phyloP scores from a whole-genome alignment of 2,329 filamentous ascomycete species.

The Colletotrichum noveboracense region DNA sequence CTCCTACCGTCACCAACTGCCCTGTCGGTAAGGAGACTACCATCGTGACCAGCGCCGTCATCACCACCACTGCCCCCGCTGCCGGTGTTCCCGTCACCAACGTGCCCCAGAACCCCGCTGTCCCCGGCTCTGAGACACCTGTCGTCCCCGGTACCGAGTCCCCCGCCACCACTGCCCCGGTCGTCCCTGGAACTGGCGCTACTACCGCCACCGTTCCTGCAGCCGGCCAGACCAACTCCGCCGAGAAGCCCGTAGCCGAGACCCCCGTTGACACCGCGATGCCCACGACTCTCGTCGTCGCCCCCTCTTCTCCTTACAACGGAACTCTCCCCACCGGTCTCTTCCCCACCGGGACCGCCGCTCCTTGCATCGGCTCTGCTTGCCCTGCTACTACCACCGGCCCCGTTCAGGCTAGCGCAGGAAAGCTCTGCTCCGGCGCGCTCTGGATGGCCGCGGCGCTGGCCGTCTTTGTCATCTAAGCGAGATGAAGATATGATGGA shows the following conservation, averaged over 20 bases:
- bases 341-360: background rate
- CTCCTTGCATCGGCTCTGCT: slow-evolving; percentile 3
- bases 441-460: background rate
- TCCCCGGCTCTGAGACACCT: background rate
- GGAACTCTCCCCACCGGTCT: slow-evolving; percentile 1
- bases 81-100: background rate
- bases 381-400: slow-evolving; percentile 17
- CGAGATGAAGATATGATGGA: background rate
- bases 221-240: background rate
- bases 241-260: background rate
- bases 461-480: background rate
- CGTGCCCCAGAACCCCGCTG: slow-evolving; percentile 7
- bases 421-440: background rate
- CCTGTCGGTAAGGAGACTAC: slow-evolving; percentile 13
- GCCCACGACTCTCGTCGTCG: slow-evolving; percentile 10
- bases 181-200: background rate
- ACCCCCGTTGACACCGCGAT: background rate
- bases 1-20: slow-evolving; percentile 28
- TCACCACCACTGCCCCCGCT: slow-evolving; percentile 28
- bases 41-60: slow-evolving; percentile 39
- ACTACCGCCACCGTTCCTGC: background rate
- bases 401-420: slow-evolving; percentile 5
- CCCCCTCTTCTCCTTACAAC: slow-evolving; percentile 6
- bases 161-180: background rate
- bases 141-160: background rate